Conservation (phyloP, 2,329 filamentous ascomycete species). For the Coccinonectria pachysandricola region DNA sequence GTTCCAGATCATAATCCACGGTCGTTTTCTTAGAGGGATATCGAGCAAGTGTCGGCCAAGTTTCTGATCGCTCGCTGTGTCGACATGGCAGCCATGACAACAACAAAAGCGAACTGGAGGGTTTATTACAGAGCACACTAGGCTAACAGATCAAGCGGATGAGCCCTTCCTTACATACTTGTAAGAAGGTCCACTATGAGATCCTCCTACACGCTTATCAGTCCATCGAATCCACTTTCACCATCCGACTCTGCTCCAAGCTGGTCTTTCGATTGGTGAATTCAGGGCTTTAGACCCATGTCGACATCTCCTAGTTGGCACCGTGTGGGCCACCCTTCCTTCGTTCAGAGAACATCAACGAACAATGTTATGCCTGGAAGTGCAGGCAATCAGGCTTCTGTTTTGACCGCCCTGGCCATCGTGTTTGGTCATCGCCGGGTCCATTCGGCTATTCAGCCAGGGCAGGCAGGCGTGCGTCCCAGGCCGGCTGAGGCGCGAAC, state of each 20-base stretch:
- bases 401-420: slow-evolving; percentile 11
- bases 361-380: slow-evolving; percentile 16
- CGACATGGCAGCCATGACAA: too few species aligned
- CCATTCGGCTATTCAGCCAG: slow-evolving; percentile 19
- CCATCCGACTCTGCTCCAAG: slow-evolving; percentile 5
- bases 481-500: slow-evolving; percentile 16
- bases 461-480: slow-evolving; percentile 8
- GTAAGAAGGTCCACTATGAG: slow-evolving; percentile 15
- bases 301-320: slow-evolving; percentile 22
- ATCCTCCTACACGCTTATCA: slow-evolving; percentile 9
- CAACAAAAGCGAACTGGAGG: slow-evolving; percentile 1
- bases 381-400: slow-evolving; percentile 14
- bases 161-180: slow-evolving; percentile 17
- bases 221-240: slow-evolving; percentile 12
- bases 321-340: slow-evolving; percentile 19
- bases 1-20: too few species aligned
- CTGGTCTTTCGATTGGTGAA: slow-evolving; percentile 12
- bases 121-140: neutral
- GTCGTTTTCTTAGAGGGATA: too few species aligned
- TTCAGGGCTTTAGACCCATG: slow-evolving; percentile 11
- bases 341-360: slow-evolving; percentile 8
- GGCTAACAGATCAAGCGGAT: slow-evolving; percentile 6
- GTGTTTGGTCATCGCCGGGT: too few species aligned
- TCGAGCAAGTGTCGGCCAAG: too few species aligned
- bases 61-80: neutral